Conservation (phyloP, 371 early-diverging fungal genomes). For the Mortierella sp. region DNA sequence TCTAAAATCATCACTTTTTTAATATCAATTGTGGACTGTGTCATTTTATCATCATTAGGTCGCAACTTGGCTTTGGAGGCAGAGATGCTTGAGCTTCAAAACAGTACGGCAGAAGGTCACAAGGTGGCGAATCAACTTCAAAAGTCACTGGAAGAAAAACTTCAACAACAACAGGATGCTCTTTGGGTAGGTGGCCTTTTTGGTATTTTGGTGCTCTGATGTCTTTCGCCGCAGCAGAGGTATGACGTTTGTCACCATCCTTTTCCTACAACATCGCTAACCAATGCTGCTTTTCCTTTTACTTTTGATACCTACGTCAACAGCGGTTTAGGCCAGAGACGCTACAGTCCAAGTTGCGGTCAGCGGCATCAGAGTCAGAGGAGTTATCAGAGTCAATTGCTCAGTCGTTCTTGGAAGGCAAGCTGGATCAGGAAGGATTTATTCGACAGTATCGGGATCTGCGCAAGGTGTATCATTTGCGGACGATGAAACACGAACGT, state of each 20-base stretch:
- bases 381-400: slow-evolving; percentile 74
- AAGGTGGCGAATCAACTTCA: slow-evolving; percentile 56
- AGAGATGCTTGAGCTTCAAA: slow-evolving; percentile 60
- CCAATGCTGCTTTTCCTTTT: neutral
- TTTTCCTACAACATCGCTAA: neutral
- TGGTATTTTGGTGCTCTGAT: neutral
- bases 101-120: slow-evolving; percentile 60
- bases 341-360: slow-evolving; percentile 66
- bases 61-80: slow-evolving; percentile 65
- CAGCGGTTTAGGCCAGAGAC: slow-evolving; percentile 74
- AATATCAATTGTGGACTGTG: neutral
- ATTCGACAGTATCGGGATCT: slow-evolving; percentile 72
- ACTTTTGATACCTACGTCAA: neutral
- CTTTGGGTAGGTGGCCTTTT: slow-evolving; percentile 61
- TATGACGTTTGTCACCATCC: too few relatives aligned
- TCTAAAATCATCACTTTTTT: neutral
- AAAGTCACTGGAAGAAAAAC: slow-evolving; percentile 64
- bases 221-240: too few relatives aligned
- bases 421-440: slow-evolving; percentile 69
- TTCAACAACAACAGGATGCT: slow-evolving; percentile 69
- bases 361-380: slow-evolving; percentile 71
- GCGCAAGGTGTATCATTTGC: slow-evolving; percentile 73
- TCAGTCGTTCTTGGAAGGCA: slow-evolving; percentile 73
- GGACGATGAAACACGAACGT: slow-evolving; percentile 72
- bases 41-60: slow-evolving; percentile 47